Base-by-base conservation (phyloP, 495 filamentous ascomycete species). In the Aspergillus nidulans region DNA sequence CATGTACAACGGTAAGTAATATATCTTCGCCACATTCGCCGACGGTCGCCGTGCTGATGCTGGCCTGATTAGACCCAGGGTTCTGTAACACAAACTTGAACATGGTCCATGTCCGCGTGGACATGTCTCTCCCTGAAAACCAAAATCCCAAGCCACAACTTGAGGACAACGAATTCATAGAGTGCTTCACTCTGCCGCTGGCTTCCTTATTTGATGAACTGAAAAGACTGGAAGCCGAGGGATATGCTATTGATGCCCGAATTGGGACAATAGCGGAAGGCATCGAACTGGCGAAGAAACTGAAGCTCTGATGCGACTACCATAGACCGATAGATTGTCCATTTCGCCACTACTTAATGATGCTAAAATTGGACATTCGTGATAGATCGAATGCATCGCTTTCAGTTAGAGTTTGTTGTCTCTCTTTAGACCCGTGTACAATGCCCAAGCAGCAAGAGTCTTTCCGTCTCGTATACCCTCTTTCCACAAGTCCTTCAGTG, bases 151-250 rank as follows among this genome's bases (percentile, higher is more conserved):
- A 83, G 60, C 86, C 89, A 3, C 75, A 91, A 57, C 77, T 95
- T 1, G 91, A 96, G 53, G 90, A 94, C 39, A 88, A 88, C 63
- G 91, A 95, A 64, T 94, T 94, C 67, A 96, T 96, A 57, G 90
- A 95, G 68, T 85, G 85, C 24, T 96, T 95, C 61, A 82, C 80
- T 12, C 74, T 90, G 0, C 85, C 83, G 16, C 67, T 96, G 34
- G 77, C 68, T 48, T 71, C 78, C 25, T 67, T 96, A 16, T 91
- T 83, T 70, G 76, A 70, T 2, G 86, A 87, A 65, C 84, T 85
- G 63, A 82, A 82, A 71, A 78, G 68, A 46, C 71, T 91, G 24
- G 89, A 95, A 62, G 71, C 72, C 13, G 74, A 90, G 53, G 91
- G 91, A 0, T 91, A 83, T 65, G 91, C 88, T 4, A 89, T 95